These are phyloP conservation scores for Linum lewisii DNA, from an alignment of 345 rosid genomes.

Conservation along the genomic window DNA sequence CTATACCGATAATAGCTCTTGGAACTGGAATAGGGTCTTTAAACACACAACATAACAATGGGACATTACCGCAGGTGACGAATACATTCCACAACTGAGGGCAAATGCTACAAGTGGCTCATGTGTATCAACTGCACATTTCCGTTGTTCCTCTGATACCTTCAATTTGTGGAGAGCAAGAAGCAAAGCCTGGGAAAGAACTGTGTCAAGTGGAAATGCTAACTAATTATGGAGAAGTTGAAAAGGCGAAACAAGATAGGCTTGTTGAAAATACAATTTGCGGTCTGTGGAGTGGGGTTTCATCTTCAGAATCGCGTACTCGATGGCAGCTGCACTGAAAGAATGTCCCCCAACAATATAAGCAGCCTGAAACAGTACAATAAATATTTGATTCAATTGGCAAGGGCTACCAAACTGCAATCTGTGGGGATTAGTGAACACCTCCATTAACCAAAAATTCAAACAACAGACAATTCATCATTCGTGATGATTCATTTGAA, in stretches of 20 bases:
- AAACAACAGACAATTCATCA: too few relatives aligned
- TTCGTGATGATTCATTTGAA: too few relatives aligned
- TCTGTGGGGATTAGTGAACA: too few relatives aligned
- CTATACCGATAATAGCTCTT: too few relatives aligned
- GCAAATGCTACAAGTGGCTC: conserved; percentile 76
- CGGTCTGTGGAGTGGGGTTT: conserved; percentile 80
- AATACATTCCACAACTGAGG: conserved; percentile 82
- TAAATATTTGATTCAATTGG: too few relatives aligned
- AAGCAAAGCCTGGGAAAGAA: conserved; percentile 56
- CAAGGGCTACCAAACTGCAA: too few relatives aligned
- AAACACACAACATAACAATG: too few relatives aligned
- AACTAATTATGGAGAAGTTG: background rate
- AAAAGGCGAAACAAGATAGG: conserved; percentile 8
- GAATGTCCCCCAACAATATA: conserved; percentile 91
- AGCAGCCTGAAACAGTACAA: conserved; percentile 52
- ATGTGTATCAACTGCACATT: conserved; percentile 39
- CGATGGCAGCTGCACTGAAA: conserved; percentile 70
- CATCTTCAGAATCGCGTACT: conserved; percentile 71
- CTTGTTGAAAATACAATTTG: conserved; percentile 42
- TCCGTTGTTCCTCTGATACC: conserved; percentile 62
- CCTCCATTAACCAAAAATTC: too few relatives aligned
- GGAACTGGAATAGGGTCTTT: background rate
- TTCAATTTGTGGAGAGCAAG: conserved; percentile 77
- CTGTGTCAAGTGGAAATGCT: background rate
- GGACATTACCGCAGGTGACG: conserved; percentile 69